Evolutionary conservation across 768 basidiomycete species (phyloP), one percentile per base, ranked within the genome.

Genomic region (Tylopilus sp.): DNA sequence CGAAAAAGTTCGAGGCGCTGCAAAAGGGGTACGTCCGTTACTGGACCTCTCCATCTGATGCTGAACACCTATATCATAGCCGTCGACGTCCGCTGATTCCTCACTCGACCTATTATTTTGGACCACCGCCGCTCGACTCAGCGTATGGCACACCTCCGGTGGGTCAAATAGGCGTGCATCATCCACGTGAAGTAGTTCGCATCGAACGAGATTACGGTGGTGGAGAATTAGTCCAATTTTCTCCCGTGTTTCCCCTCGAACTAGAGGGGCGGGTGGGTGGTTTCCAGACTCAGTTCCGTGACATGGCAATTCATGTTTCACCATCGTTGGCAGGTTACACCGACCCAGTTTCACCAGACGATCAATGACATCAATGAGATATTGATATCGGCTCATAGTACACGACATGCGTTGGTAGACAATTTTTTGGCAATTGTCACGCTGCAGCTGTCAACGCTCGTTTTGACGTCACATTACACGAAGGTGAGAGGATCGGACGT

Each of bases 201-300:
- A 74, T 99, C 38, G 95, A 98, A 69, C 74, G 97, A 47, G 97
- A 99, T 68, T 99, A 97, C 67, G 81, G 75, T 13, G 85, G 85
- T 1, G 97, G 95, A 3, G 95, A 98, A 65, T 74, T 95, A 7
- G 79, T 85, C 26, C 95, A 98, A 70, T 97, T 99, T 68, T 79
- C 90, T 30, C 80, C 91, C 0, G 82, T 86, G 57, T 99, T 88
- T 69, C 94, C 92, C 1, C 71, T 95, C 38, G 97, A 99, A 68
- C 75, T 99, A 6, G 95, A 98, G 59, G 91, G 92, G 41, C 79
- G 97, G 68, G 94, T 95, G 61, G 63, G 89, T 73, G 35, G 9
- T 21, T 44, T 13, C 20, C 10, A 28, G n/a, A 9, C 1, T 36
- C 41, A 3, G 13, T 18, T 35, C 10, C 25, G 31, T 5, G 26